A percentile compares a stretch with the other conserved stretches of the same genome.
phyloP scores from a whole-genome alignment of 441 rosid species.

The Rhodomyrtus psidioides region DNA sequence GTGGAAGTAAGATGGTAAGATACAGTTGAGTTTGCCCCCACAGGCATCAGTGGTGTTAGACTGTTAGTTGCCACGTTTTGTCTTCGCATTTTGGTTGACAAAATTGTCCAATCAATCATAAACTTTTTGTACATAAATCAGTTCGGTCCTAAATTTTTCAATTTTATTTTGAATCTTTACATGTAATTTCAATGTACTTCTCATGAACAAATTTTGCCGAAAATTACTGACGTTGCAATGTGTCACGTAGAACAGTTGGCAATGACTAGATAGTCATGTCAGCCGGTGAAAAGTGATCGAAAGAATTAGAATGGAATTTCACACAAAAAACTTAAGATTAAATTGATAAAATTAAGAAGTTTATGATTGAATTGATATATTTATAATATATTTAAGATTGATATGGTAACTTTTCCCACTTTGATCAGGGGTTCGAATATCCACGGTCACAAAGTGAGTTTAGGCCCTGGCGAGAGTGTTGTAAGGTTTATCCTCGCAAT shows the following conservation, averaged over 20 bases:
- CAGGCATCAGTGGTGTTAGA: background rate
- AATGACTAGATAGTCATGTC: too few relatives aligned
- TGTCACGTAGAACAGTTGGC: background rate
- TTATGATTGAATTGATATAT: too few relatives aligned
- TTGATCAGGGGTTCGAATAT: too few relatives aligned
- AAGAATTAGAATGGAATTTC: too few relatives aligned
- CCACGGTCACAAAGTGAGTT: too few relatives aligned
- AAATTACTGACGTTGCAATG: fast-evolving
- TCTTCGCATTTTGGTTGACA: background rate
- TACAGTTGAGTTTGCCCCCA: background rate
- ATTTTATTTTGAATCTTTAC: background rate
- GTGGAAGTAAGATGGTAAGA: background rate
- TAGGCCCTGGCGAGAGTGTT: too few relatives aligned
- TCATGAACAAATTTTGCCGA: background rate
- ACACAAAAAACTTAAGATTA: too few relatives aligned
- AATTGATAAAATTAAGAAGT: too few relatives aligned
- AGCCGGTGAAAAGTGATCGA: background rate
- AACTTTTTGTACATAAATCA: fast-evolving
- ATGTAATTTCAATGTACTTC: background rate
- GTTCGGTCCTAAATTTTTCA: background rate
- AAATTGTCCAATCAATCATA: background rate
- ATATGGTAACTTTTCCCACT: too few relatives aligned
- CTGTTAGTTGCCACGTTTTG: background rate
- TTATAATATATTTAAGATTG: too few relatives aligned
- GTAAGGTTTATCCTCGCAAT: too few relatives aligned